A percentile compares a stretch with the other conserved stretches of the same genome.
phyloP scores from a whole-genome alignment of 176 grass and related monocot species.

The Olyra latifolia region DNA sequence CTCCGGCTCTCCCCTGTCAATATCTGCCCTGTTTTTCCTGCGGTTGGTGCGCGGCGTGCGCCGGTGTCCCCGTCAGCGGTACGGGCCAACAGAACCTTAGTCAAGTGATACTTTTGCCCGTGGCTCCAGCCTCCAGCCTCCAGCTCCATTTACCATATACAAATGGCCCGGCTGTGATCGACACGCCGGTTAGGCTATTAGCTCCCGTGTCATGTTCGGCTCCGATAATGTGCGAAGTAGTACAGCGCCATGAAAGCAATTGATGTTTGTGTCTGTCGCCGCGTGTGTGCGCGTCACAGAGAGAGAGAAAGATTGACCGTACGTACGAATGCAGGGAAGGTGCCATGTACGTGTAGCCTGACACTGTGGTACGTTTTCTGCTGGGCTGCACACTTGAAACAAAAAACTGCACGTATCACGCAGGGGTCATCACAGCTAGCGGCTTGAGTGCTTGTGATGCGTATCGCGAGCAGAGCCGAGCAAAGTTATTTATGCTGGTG shows the following conservation, averaged over 20 bases:
- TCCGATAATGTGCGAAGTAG: neutral
- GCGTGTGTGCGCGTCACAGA: neutral
- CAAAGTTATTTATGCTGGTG: neutral
- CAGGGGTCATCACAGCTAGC: too few species aligned
- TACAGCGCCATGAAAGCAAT: neutral
- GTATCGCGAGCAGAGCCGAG: neutral
- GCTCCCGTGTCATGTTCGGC: neutral
- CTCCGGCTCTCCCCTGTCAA: neutral
- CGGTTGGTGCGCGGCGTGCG: slow-evolving; percentile 34
- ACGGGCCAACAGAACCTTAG: slow-evolving; percentile 17
- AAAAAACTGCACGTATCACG: neutral
- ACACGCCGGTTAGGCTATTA: neutral
- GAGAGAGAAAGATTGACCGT: neutral
- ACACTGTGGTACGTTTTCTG: neutral
- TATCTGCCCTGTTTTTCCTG: neutral
- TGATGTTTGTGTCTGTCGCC: neutral
- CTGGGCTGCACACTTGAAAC: neutral
- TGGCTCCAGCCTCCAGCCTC: neutral
- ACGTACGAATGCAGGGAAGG: neutral
- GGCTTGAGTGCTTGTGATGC: too few species aligned
- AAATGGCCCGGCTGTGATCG: neutral
- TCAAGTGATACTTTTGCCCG: neutral
- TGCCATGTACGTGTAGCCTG: too few species aligned
- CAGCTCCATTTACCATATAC: neutral
- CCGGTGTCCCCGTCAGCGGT: neutral